Conservation (phyloP, 1,284 basidiomycete genomes). For the Exobasidium cylindrosporum region DNA sequence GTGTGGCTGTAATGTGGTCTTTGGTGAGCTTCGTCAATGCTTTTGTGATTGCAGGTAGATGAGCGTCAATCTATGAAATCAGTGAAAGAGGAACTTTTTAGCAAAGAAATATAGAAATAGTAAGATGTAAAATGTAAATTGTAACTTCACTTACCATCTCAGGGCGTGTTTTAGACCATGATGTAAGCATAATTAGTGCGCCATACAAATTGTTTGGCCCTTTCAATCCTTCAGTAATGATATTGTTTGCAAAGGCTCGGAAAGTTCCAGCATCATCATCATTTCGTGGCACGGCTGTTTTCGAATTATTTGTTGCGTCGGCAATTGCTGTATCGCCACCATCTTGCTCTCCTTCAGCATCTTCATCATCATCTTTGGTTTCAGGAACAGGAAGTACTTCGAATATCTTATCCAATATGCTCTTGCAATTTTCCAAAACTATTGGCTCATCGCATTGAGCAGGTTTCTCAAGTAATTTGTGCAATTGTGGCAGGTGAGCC, state of each 20-base stretch:
- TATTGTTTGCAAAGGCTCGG: constrained; percentile 70
- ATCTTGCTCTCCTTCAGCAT: constrained; percentile 53
- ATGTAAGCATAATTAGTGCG: constrained; percentile 80
- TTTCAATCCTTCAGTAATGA: constrained; percentile 78
- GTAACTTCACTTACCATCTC: constrained; percentile 63
- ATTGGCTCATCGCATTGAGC: constrained; percentile 32
- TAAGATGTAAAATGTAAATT: constrained; percentile 4
- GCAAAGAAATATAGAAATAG: constrained; percentile 1
- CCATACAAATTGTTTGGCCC: constrained; percentile 73
- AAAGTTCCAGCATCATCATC: constrained; percentile 52
- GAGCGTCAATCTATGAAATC: constrained; percentile 79
- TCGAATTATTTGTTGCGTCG: constrained; percentile 1
- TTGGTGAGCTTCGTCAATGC: constrained; percentile 81
- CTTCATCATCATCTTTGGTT: constrained; percentile 34
- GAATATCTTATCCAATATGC: constrained; percentile 78
- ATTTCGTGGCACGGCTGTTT: background rate
- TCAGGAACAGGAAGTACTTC: constrained; percentile 67
- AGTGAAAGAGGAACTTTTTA: constrained; percentile 46
- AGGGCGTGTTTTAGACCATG: constrained; percentile 78
- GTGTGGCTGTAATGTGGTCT: constrained; percentile 67
- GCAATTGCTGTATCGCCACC: constrained; percentile 48
- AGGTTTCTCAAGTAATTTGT: constrained; percentile 69
- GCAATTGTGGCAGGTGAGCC: constrained; percentile 73
- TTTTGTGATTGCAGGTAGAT: constrained; percentile 74
- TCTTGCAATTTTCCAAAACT: constrained; percentile 42